Evolutionary conservation across 1,139 yeast species (phyloP), one percentile per base, ranked within the genome.

Genomic region (Candida sp.): DNA sequence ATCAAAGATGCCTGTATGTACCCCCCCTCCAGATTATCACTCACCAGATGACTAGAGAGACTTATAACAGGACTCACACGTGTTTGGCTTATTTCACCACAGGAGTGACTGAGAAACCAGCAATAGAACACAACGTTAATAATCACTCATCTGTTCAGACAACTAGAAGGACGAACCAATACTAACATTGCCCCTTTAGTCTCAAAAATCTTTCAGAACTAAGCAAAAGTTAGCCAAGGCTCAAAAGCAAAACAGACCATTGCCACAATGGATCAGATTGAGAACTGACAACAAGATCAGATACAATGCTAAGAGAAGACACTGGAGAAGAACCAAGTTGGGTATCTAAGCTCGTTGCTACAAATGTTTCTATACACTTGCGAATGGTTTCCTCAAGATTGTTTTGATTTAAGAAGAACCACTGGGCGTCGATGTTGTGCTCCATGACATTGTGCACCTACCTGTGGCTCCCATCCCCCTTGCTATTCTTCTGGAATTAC

Each of bases 291-390:
- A 92, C 96, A 92, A 87, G 72, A 89, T 94, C 86, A 90, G 94
- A 86, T 94, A 93, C 93, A 94, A 94, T 84, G 96, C 97, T 77
- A 94, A 94, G 93, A 92, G 98, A 90, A 90, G 99, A 88, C 97
- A 96, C 96, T 96, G 99, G 99, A 94, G 98, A 90, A 91, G 99
- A 89, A 94, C 98, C 73, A 96, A 94, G 96, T 88, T 96, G 84
- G 86, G 88, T 88, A 81, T 94, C 87, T 94, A 91, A 90, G 83
- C 55, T 51, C 53, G 48, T 48, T 54, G 32, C 40, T 39, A 46
- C 46, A 35, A 27, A 34, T 38, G 43, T 47, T 30, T 47, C 41
- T 43, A 26, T 37, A 28, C 47, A 44, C 27, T 28, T 17, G 28
- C 30, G 27, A 34, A 35, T 37, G 47, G 32, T 44, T 43, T 43